These are phyloP conservation scores for Pythium chondricola DNA, from an alignment of 352 stramenopile genomes.

Conservation along the genomic window DNA sequence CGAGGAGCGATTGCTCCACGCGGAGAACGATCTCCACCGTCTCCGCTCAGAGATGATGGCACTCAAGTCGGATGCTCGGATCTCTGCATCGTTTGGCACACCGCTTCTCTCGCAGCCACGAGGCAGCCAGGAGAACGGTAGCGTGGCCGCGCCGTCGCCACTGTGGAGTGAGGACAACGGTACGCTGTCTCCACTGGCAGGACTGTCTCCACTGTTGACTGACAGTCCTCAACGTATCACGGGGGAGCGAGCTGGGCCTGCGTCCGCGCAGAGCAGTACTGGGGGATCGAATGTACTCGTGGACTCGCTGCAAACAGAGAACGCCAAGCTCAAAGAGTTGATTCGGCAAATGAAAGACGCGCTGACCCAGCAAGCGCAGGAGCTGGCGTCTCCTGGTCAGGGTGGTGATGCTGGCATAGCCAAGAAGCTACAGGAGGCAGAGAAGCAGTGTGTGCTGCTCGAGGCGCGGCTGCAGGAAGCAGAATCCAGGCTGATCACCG, in stretches of 20 bases:
- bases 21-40: conserved; percentile 57
- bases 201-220: conserved; percentile 44
- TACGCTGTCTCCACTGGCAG: conserved; percentile 38
- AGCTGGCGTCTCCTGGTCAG: conserved; percentile 1
- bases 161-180: conserved; percentile 69
- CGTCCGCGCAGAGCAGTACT: not conserved
- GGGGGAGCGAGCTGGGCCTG: not conserved
- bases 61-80: conserved; percentile 35
- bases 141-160: conserved; percentile 28
- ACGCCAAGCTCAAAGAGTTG: conserved; percentile 56
- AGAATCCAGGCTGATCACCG: conserved; percentile 4
- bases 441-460: conserved; percentile 36
- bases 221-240: conserved; percentile 24
- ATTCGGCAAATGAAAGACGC: conserved; percentile 77
- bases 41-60: conserved; percentile 42
- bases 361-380: conserved; percentile 38
- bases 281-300: not conserved
- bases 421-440: conserved; percentile 12
- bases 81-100: conserved; percentile 42
- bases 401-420: conserved; percentile 4
- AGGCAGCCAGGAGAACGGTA: conserved; percentile 5
- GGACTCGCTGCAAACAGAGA: conserved; percentile 42
- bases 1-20: conserved; percentile 48
- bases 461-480: conserved; percentile 35
- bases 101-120: not conserved